Percentiles rank a stretch among this genome's conserved stretches.
phyloP scores from a whole-genome alignment of 2,329 filamentous ascomycete species.

The Alternaria conjuncta region DNA sequence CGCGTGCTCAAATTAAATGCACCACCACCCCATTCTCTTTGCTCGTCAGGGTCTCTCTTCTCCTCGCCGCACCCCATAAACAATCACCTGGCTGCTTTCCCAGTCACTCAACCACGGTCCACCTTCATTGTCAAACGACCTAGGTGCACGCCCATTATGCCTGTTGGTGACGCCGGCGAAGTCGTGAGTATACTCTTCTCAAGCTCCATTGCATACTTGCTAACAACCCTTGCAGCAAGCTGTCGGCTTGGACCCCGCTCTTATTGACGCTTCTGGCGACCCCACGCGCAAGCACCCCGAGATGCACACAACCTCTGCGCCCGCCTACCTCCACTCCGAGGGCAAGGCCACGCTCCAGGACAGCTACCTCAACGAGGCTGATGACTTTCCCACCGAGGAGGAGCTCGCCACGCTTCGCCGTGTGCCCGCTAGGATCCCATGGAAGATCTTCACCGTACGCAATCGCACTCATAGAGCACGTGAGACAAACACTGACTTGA shows the following conservation, averaged over 20 bases:
- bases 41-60: conserved; percentile 18
- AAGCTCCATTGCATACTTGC: not conserved
- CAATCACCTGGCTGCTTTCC: conserved; percentile 7
- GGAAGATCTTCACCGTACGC: conserved; percentile 36
- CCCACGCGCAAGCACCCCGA: conserved; percentile 42
- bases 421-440: conserved; percentile 43
- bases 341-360: conserved; percentile 49
- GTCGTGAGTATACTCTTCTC: conserved; percentile 23
- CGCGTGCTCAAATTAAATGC: conserved; percentile 16
- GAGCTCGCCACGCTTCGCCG: conserved; percentile 46
- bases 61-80: conserved; percentile 19
- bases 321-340: conserved; percentile 39
- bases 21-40: conserved; percentile 6
- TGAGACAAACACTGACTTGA: conserved; percentile 1
- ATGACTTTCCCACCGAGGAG: conserved; percentile 42
- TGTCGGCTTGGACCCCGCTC: conserved; percentile 42
- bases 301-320: conserved; percentile 28
- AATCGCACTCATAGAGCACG: not conserved
- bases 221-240: conserved; percentile 28
- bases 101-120: conserved; percentile 2
- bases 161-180: conserved; percentile 32
- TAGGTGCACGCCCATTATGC: conserved; percentile 30
- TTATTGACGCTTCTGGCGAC: conserved; percentile 44
- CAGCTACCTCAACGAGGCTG: conserved; percentile 33
- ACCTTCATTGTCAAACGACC: not conserved